Percentiles rank a stretch among this genome's conserved stretches.
These are phyloP conservation scores for Talaromyces wortmannii DNA, from an alignment of 495 filamentous ascomycete genomes.

Conservation along the genomic window DNA sequence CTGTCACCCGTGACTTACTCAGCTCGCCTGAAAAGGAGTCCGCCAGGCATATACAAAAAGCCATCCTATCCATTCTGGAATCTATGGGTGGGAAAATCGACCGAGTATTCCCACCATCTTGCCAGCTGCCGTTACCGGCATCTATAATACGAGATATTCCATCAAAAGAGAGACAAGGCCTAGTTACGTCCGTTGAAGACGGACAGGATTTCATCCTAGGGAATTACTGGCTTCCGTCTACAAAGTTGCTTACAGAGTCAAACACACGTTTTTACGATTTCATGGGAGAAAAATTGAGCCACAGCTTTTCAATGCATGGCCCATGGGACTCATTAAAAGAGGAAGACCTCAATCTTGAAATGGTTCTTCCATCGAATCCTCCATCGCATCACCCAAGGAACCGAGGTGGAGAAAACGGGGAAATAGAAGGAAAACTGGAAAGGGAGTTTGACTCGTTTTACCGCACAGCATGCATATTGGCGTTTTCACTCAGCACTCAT, in stretches of 20 bases:
- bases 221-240: slow-evolving; percentile 29
- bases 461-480: slow-evolving; percentile 26
- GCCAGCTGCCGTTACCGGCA: slow-evolving; percentile 22
- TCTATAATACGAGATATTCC: slow-evolving; percentile 3
- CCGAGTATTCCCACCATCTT: slow-evolving; percentile 20
- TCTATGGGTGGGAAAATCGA: neutral
- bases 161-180: neutral
- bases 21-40: neutral
- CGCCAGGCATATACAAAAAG: neutral
- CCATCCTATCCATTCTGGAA: slow-evolving; percentile 1
- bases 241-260: slow-evolving; percentile 19
- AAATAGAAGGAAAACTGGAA: slow-evolving; percentile 6
- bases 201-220: slow-evolving; percentile 8
- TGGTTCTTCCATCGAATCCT: slow-evolving; percentile 10
- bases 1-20: slow-evolving; percentile 19
- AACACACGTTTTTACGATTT: slow-evolving; percentile 22
- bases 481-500: slow-evolving; percentile 20
- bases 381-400: neutral
- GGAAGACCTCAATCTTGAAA: slow-evolving; percentile 23
- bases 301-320: slow-evolving; percentile 24
- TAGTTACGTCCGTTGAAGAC: neutral
- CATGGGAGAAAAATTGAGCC: slow-evolving; percentile 19
- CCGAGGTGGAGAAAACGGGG: neutral
- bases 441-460: slow-evolving; percentile 31
- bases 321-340: slow-evolving; percentile 20